Conservation (phyloP, 495 filamentous ascomycete genomes). For the Aspergillus biplanus region DNA sequence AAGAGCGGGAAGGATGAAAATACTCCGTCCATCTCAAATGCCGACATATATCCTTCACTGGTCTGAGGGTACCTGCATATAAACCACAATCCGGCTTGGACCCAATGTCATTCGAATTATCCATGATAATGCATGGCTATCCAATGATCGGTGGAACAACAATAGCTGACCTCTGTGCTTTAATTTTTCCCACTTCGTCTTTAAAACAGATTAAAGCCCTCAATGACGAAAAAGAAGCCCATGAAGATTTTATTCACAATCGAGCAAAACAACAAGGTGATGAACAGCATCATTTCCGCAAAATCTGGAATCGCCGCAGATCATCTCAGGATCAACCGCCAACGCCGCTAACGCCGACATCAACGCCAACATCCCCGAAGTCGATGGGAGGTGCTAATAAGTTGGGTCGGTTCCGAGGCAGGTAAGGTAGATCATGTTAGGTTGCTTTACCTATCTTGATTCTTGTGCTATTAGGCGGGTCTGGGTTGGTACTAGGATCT, state of each 20-base stretch:
- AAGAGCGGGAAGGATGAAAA: constrained; percentile 9
- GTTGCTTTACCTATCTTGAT: too few species aligned
- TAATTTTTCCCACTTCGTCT: too few species aligned
- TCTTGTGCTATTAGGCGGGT: too few species aligned
- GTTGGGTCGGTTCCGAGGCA: neutral
- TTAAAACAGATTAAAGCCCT: constrained; percentile 36
- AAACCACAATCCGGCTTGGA: too few species aligned
- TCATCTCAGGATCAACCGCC: constrained; percentile 24
- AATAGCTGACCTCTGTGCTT: too few species aligned
- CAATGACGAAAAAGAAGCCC: constrained; percentile 45
- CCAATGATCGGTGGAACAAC: too few species aligned
- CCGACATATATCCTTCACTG: neutral
- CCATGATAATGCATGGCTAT: too few species aligned
- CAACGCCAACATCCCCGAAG: constrained; percentile 2
- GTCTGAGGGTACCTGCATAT: too few species aligned
- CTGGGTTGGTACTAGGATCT: too few species aligned
- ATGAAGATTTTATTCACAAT: constrained; percentile 37
- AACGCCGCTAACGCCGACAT: neutral
- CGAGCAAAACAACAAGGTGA: constrained; percentile 44
- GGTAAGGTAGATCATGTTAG: neutral
- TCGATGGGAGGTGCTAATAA: neutral
- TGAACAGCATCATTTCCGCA: constrained; percentile 45
- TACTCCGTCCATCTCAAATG: constrained; percentile 8
- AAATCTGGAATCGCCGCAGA: constrained; percentile 38
- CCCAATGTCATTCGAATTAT: too few species aligned